phyloP scores from a whole-genome alignment of 805 yeast genomes.

The Komagataella pastoris region DNA sequence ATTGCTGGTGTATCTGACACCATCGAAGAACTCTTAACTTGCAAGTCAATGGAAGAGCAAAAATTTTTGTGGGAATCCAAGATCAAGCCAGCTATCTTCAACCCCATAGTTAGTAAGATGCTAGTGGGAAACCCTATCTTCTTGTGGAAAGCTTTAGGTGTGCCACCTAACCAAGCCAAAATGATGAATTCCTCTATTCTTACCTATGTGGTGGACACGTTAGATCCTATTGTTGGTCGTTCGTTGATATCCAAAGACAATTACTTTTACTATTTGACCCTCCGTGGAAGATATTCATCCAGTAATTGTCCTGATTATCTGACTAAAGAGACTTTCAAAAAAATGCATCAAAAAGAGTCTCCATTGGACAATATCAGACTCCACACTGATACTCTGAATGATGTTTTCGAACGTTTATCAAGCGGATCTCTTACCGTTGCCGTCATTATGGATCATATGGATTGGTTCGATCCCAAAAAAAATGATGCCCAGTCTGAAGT shows the following conservation, averaged over 20 bases:
- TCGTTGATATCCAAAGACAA: constrained; percentile 58
- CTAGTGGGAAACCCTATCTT: constrained; percentile 76
- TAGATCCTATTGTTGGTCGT: constrained; percentile 59
- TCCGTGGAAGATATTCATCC: constrained; percentile 46
- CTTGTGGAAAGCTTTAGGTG: constrained; percentile 85
- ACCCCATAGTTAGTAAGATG: constrained; percentile 52
- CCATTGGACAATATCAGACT: constrained; percentile 61
- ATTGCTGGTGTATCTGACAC: constrained; percentile 36
- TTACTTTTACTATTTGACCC: constrained; percentile 63
- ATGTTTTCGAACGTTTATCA: constrained; percentile 56
- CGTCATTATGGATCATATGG: constrained; percentile 86
- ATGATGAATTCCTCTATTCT: constrained; percentile 66
- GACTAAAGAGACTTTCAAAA: constrained; percentile 34
- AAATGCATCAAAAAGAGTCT: constrained; percentile 15
- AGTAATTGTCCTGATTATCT: constrained; percentile 69
- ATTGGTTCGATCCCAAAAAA: constrained; percentile 68
- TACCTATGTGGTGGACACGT: constrained; percentile 62
- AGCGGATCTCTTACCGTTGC: constrained; percentile 59
- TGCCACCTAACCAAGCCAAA: constrained; percentile 71
- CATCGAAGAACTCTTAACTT: constrained; percentile 41
- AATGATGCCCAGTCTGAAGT: constrained; percentile 56
- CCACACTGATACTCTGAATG: constrained; percentile 70
- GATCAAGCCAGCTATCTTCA: constrained; percentile 58
- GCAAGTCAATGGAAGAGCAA: constrained; percentile 51
- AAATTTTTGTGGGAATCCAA: constrained; percentile 44